Evolutionary conservation across 306 rosid genomes (phyloP).

Genomic region (Prosopis cineraria): DNA sequence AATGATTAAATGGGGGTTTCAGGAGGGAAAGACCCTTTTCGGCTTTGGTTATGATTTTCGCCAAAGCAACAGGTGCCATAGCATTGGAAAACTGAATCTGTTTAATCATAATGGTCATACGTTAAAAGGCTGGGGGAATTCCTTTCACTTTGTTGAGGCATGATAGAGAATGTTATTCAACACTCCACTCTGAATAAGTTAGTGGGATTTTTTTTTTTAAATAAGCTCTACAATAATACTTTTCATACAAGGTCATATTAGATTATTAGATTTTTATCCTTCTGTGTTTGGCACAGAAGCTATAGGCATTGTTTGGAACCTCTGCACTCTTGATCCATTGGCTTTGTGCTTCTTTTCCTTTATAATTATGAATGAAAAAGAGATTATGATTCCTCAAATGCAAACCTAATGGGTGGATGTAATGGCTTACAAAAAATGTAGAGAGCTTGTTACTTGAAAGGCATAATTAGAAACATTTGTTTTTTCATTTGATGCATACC

Average conservation of each 20-base stretch:
- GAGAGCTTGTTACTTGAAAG: neutral
- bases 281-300: neutral
- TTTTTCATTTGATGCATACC: neutral
- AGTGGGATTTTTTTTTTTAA: conserved; percentile 15
- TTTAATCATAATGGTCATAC: neutral
- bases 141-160: conserved; percentile 28
- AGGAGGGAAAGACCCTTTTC: conserved; percentile 91
- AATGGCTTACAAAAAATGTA: neutral
- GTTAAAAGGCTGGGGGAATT: neutral
- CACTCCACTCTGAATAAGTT: neutral
- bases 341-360: neutral
- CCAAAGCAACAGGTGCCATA: conserved; percentile 89
- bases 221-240: neutral
- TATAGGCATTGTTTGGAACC: neutral
- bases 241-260: neutral
- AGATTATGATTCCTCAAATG: neutral
- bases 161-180: neutral
- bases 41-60: conserved; percentile 99
- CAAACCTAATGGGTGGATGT: neutral
- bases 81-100: neutral
- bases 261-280: neutral
- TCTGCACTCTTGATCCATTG: neutral
- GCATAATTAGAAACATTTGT: neutral
- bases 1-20: conserved; percentile 87
- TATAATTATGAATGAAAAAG: neutral